These are phyloP conservation scores for Cymodocea nodosa DNA, from an alignment of 116 monocot species.

Conservation along the genomic window DNA sequence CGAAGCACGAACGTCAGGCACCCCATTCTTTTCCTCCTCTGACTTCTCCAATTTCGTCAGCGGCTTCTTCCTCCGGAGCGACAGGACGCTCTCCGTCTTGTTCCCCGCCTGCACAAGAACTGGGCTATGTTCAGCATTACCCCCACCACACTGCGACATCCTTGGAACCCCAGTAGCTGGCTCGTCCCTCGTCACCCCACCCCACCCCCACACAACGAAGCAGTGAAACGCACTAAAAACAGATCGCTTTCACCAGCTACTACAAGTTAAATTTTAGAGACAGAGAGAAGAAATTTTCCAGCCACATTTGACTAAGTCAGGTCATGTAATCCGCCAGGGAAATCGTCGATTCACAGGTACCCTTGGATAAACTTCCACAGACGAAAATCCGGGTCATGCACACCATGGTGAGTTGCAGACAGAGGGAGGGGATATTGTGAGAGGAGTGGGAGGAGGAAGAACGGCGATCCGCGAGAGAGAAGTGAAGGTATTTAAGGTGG, in stretches of 20 bases:
- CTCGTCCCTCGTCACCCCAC: not conserved
- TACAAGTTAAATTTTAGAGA: too few species aligned
- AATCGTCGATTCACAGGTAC: not conserved
- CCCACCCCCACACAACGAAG: not conserved
- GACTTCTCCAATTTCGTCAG: constrained; percentile 11
- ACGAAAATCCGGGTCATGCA: not conserved
- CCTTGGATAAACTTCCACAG: not conserved
- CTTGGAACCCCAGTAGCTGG: not conserved
- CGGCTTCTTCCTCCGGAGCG: constrained; percentile 23
- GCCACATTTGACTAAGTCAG: too few species aligned
- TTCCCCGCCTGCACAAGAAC: constrained; percentile 35
- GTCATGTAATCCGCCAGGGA: not conserved
- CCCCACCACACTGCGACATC: not conserved
- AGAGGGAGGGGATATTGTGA: not conserved
- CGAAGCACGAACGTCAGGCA: too few species aligned
- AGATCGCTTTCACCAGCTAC: too few species aligned
- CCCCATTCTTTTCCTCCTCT: too few species aligned
- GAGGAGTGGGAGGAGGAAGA: not conserved
- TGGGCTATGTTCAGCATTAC: constrained; percentile 1
- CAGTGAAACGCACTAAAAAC: not conserved
- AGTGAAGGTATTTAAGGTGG: not conserved
- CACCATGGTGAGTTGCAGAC: too few species aligned
- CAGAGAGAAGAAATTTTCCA: too few species aligned
- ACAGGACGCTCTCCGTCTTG: constrained; percentile 17
- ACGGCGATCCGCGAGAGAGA: not conserved